Conservation (phyloP, 2,329 filamentous ascomycete species). For the Drechmeria coniospora region DNA sequence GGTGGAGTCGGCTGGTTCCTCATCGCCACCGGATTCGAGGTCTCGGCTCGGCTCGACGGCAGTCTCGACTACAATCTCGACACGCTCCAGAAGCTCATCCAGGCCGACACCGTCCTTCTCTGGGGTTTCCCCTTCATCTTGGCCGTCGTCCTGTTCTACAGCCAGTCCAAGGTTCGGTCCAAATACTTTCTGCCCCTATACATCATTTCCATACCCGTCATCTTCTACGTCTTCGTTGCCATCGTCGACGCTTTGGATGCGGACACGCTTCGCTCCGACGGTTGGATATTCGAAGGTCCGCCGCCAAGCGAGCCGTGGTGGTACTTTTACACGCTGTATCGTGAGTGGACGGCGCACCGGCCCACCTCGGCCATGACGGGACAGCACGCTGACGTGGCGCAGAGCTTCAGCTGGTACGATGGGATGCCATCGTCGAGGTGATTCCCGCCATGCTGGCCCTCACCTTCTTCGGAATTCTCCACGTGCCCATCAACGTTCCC, state of each 20-base stretch:
- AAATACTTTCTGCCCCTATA: constrained; percentile 78
- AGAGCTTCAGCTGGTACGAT: constrained; percentile 73
- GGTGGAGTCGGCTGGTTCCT: constrained; percentile 95
- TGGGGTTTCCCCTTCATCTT: constrained; percentile 72
- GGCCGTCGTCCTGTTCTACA: constrained; percentile 58
- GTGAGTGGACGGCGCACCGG: too few species aligned
- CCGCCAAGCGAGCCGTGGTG: constrained; percentile 83
- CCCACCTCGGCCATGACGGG: too few species aligned
- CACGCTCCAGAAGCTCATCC: constrained; percentile 61
- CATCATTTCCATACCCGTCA: constrained; percentile 61
- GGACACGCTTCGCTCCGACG: constrained; percentile 49
- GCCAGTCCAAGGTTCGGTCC: constrained; percentile 62
- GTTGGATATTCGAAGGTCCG: constrained; percentile 87
- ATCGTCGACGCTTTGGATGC: constrained; percentile 53
- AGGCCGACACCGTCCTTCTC: constrained; percentile 57
- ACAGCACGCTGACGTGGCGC: constrained; percentile 9
- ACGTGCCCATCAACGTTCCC: constrained; percentile 96
- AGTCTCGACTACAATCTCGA: constrained; percentile 67
- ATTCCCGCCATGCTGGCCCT: constrained; percentile 91
- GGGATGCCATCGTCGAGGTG: constrained; percentile 67
- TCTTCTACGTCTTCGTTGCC: constrained; percentile 67
- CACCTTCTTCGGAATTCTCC: constrained; percentile 92
- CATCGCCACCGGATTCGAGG: constrained; percentile 79
- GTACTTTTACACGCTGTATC: constrained; percentile 92
- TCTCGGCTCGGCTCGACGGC: constrained; percentile 76